Conservation (phyloP, 805 yeast genomes). For the Hanseniaspora occidentalis region DNA sequence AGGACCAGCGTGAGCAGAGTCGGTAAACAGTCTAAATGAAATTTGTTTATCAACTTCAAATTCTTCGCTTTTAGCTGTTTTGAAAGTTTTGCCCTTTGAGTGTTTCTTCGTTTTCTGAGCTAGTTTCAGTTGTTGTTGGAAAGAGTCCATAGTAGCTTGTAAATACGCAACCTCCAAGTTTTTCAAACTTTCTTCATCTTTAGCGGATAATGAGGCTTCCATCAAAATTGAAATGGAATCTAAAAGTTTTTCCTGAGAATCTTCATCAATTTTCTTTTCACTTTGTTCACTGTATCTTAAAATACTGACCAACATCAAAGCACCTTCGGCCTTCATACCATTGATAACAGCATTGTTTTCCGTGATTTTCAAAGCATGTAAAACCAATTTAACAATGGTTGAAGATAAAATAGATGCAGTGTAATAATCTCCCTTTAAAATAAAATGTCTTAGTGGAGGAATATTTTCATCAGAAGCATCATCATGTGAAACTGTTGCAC, state of each 20-base stretch:
- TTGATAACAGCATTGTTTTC: constrained; percentile 48
- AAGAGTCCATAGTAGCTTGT: constrained; percentile 80
- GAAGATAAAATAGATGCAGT: constrained; percentile 80
- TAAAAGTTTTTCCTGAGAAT: constrained; percentile 86
- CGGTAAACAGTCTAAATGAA: constrained; percentile 64
- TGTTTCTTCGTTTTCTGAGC: constrained; percentile 31
- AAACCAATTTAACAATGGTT: constrained; percentile 75
- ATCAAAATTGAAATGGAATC: constrained; percentile 73
- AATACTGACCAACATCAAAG: constrained; percentile 83
- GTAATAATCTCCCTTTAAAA: constrained; percentile 82
- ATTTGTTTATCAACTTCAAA: constrained; percentile 64
- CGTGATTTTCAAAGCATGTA: constrained; percentile 54
- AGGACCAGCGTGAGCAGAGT: constrained; percentile 22
- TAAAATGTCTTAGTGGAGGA: constrained; percentile 71
- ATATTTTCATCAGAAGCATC: constrained; percentile 41
- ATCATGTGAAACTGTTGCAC: constrained; percentile 84
- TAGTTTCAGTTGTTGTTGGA: constrained; percentile 50
- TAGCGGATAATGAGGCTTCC: constrained; percentile 23
- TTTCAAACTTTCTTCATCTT: constrained; percentile 38
- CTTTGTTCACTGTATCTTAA: constrained; percentile 70
- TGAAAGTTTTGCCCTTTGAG: background rate
- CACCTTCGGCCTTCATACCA: constrained; percentile 88
- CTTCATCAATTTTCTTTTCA: constrained; percentile 80
- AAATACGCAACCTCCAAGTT: constrained; percentile 57
- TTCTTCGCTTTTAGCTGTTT: constrained; percentile 43